Base-by-base conservation (phyloP, 208 protist species). In the Acanthamoeba divionensis region DNA sequence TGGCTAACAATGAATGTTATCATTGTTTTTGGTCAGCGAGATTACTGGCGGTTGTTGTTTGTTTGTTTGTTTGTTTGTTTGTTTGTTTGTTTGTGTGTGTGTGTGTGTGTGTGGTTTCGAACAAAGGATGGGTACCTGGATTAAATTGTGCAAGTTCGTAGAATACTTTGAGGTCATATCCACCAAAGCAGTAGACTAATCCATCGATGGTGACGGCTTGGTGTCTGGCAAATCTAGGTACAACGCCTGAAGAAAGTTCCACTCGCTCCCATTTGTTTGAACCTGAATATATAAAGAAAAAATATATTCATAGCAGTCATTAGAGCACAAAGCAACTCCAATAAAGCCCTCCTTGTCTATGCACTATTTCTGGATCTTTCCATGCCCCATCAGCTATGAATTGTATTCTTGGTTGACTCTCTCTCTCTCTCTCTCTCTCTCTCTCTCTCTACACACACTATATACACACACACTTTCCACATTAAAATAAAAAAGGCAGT, bases 221-320 rank as follows among this genome's bases (percentile, higher is more conserved):
- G 24, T 87, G 77, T 5, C 77, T 31, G 18, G 77, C 77, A 66
- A 87, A 87, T 50, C 67, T 87, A 33, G 77, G 77, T 10, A 87
- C 77, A 8, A 33, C 8, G 18, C 52, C 52, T 18, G 18, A 24
- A 18, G 5, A 7, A 31, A 87, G 38, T 6, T 36, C 55, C 75
- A 85, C 21, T 36, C 9, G 18, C 10, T 54, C 13, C 33, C 33
- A 80, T 57, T 80, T 31, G 18, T 54, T 55, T 9, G 18, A 18
- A 13, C 52, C 52, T 57, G 52, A n/a, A n/a, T n/a, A n/a, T n/a
- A n/a, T n/a, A n/a, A n/a, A n/a, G n/a, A n/a, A n/a, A n/a, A n/a
- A n/a, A n/a, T n/a, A n/a, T n/a, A n/a, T n/a, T n/a, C n/a, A n/a
- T n/a, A n/a, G n/a, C n/a, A n/a, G n/a, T n/a, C n/a, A n/a, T n/a